Evolutionary conservation across 2,329 filamentous ascomycete species (phyloP), one percentile per base, ranked within the genome.

Genomic region (Berkeleyomyces basicola): DNA sequence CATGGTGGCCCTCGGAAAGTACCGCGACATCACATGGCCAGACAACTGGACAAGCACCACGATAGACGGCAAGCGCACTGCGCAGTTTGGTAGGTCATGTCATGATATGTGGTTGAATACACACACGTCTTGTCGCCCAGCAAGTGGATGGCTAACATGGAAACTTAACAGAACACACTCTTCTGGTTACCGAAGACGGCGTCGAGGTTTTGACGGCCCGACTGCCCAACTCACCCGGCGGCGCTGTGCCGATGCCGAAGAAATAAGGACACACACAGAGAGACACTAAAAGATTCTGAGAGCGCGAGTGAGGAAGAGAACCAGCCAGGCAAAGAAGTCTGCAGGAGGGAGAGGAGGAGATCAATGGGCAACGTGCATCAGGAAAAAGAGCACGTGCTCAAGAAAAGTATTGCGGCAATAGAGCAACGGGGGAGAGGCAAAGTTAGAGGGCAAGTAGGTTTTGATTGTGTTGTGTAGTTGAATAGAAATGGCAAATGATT

Each of bases 21-120:
- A 96, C 74, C 84, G 84, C 66, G 93, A 99, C 71, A 87, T 93
- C 72, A 97, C 90, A 0, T 99, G 93, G 93, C 93, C 93, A 0
- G 93, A 99, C 72, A 90, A 97, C 77, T 99, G 93, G 93, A 99
- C 93, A 0, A 96, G 90, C 74, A 88, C 89, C 4, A 99, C 93
- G 0, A 82, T 85, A 63, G 93, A 99, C 72, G 93, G 93, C 59
- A 88, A 87, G 74, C 79, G 83, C 71, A 96, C 91, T 14, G 93
- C 93, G 7, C 93, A 99, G 71, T 99, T 99, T 70, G 87, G 86
- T 90, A 76, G 73, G 84, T 74, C 62, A 37, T 11, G 16, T 46
- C n/a, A 10, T 33, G 55, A 53, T 55, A 23, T 23, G 23, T 23
- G 23, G 23, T 23, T 23, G 7, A 58, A 55, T 33, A 66, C 44